Evolutionary conservation across 192 early-diverging fungal species (phyloP).

Genomic region (Geranomyces michiganensis): DNA sequence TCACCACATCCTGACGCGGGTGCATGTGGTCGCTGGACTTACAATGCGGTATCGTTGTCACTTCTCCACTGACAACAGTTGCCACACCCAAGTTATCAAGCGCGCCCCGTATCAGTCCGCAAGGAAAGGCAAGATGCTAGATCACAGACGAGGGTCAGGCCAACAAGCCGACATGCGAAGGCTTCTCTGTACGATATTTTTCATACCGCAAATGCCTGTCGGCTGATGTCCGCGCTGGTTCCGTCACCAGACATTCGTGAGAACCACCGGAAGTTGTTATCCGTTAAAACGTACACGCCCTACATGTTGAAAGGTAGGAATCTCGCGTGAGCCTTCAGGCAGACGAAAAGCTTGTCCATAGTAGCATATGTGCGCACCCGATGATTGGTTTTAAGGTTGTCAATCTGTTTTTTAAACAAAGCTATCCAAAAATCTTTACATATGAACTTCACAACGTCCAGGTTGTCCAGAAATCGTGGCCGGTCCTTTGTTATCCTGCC

Average conservation of each 20-base stretch:
- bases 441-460: conserved; percentile 98
- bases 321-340: neutral
- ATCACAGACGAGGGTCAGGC: neutral
- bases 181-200: neutral
- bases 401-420: conserved; percentile 96
- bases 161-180: neutral
- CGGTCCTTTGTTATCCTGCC: conserved; percentile 79
- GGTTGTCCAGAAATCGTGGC: conserved; percentile 86
- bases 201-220: conserved; percentile 75
- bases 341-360: neutral
- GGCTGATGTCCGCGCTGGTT: conserved; percentile 74
- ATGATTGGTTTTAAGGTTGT: conserved; percentile 99
- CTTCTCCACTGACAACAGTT: conserved; percentile 87
- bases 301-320: conserved; percentile 26
- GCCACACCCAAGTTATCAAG: conserved; percentile 87
- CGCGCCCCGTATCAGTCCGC: conserved; percentile 93
- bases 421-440: conserved; percentile 98
- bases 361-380: conserved; percentile 51
- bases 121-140: conserved; percentile 95
- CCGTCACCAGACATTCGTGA: conserved; percentile 85
- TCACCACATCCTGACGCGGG: neutral
- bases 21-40: neutral
- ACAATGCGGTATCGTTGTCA: conserved; percentile 56
- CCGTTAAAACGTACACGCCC: conserved; percentile 97
- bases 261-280: conserved; percentile 97